phyloP scores from a whole-genome alignment of 2,329 filamentous ascomycete species.

The Byssochlamys sp. region DNA sequence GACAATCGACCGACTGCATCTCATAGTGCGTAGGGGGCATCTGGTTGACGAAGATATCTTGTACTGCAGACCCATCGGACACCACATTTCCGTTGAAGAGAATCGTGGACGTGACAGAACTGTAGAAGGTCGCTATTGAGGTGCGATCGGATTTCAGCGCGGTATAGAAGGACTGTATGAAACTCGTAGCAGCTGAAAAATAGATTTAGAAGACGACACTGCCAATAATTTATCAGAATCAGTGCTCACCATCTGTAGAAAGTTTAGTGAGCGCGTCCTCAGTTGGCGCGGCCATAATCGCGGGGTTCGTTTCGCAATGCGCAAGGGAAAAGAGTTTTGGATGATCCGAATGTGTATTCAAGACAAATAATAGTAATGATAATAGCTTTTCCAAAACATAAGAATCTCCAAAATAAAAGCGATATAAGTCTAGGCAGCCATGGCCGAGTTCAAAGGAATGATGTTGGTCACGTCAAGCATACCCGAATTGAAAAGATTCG shows the following conservation, averaged over 20 bases:
- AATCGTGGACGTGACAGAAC: conserved; percentile 53
- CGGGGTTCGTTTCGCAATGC: not conserved
- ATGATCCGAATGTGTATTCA: not conserved
- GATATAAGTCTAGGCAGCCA: not conserved
- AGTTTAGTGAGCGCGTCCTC: conserved; percentile 32
- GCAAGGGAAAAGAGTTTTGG: not conserved
- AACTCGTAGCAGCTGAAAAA: conserved; percentile 55
- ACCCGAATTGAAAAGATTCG: conserved; percentile 3
- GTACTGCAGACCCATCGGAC: conserved; percentile 54
- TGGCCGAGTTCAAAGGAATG: not conserved
- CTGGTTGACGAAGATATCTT: conserved; percentile 58
- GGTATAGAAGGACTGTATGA: conserved; percentile 65
- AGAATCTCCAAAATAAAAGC: not conserved
- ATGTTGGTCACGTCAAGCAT: not conserved
- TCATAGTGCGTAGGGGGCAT: conserved; percentile 59
- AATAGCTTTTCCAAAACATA: not conserved
- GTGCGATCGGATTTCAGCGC: conserved; percentile 54
- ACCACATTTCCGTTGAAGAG: conserved; percentile 68
- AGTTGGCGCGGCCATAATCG: conserved; percentile 21
- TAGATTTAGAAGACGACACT: not conserved
- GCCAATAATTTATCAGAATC: not conserved
- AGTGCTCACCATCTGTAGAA: conserved; percentile 31
- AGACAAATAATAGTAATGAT: not conserved
- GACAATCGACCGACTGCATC: conserved; percentile 64
- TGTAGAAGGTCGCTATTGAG: conserved; percentile 61